phyloP scores from a whole-genome alignment of 139 green algal species.

The Zygnema cylindricum region DNA sequence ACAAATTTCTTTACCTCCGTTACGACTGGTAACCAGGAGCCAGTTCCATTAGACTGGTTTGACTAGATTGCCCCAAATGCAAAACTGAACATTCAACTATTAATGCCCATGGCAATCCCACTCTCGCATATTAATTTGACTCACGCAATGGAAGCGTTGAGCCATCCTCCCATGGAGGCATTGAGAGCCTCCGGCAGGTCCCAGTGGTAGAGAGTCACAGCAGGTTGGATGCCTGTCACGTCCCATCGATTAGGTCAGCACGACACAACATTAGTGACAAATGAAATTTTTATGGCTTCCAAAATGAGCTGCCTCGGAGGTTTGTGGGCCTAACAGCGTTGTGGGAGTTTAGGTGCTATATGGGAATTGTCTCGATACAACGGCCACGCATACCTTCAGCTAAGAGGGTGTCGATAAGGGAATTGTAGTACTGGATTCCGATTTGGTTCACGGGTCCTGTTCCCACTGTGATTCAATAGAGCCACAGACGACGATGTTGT shows the following conservation, averaged over 20 bases:
- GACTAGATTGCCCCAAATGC: neutral
- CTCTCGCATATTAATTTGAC: neutral
- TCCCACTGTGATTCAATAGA: conserved; percentile 15
- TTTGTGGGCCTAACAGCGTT: too few species aligned
- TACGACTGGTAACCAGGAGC: neutral
- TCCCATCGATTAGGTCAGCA: neutral
- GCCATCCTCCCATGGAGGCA: conserved; percentile 32
- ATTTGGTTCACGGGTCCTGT: neutral
- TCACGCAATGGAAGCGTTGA: conserved; percentile 44
- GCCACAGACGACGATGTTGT: too few species aligned
- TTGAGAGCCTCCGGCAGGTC: conserved; percentile 38
- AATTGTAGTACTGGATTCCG: conserved; percentile 25
- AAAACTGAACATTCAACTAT: neutral
- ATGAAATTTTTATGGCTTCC: neutral
- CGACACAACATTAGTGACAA: neutral
- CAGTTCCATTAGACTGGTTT: neutral
- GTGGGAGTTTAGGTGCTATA: neutral
- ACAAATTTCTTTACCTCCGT: too few species aligned
- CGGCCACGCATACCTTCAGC: neutral
- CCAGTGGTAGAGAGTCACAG: conserved; percentile 56
- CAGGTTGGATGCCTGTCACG: conserved; percentile 43
- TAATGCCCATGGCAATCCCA: neutral
- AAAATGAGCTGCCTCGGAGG: neutral
- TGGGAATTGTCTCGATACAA: neutral
- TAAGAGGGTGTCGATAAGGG: conserved; percentile 10